Base-by-base conservation (phyloP, 257 asterid genomes). In the Oldenlandia corymbosa region DNA sequence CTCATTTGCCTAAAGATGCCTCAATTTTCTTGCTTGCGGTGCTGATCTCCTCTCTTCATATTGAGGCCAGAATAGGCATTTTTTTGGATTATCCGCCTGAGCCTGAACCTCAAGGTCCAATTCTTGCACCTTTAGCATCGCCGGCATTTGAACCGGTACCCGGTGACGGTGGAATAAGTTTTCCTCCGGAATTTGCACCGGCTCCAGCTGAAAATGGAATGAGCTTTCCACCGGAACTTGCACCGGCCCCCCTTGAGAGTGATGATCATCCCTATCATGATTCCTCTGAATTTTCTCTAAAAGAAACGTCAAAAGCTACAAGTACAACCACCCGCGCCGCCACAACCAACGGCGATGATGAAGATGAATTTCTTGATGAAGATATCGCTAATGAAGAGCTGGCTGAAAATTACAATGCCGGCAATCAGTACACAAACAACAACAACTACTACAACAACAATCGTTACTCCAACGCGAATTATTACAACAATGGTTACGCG, bases 11-110 rank as follows among this genome's bases (percentile, higher is more conserved):
- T 71, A 74, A 67, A 53, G 77, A 54, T 59, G 10, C 73, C 23
- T 66, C 63, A 21, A 64, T 62, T 71, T 55, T 80, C 71, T 67
- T 75, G 31, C 47, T 81, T 17, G 4, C 68, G 17, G 16, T 71
- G n/a, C 51, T 74, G 4, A 61, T 58, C 9, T 26, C 71, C 58
- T 66, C 71, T 41, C 45, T 61, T 54, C 79, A 70, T 37, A 70
- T 49, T 62, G 80, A 84, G 69, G 88, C 85, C 39, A 84, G 87
- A 70, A 60, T 64, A 36, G 70, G 88, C 73, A 71, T 71, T 65
- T 83, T 83, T 32, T 37, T 58, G 11, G 3, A 53, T 21, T 47
- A 18, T 47, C 10, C 39, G 2, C 53, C 34, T 24, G 24, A 23
- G 14, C 65, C 37, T 42, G 5, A 14, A 60, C 21, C 50, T 10